Conservation (phyloP, 2,329 filamentous ascomycete genomes). For the Monilinia polystroma region DNA sequence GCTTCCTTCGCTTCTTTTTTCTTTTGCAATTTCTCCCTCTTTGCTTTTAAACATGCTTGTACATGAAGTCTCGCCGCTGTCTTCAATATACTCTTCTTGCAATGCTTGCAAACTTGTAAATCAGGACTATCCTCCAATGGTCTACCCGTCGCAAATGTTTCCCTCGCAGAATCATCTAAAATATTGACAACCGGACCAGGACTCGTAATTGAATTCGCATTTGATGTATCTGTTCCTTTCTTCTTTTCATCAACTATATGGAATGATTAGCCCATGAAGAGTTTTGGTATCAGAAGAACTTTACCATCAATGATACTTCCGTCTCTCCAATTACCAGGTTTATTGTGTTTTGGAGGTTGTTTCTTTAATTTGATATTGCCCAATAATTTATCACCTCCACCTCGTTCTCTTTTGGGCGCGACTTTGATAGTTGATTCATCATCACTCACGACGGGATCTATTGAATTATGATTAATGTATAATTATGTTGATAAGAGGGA, state of each 20-base stretch:
- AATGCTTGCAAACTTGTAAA: constrained; percentile 86
- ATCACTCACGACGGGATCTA: constrained; percentile 41
- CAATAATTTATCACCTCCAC: constrained; percentile 44
- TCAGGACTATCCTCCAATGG: constrained; percentile 79
- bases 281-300: background rate
- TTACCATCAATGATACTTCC: constrained; percentile 60
- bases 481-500: background rate
- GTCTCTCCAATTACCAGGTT: constrained; percentile 71
- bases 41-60: constrained; percentile 73
- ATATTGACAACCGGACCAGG: constrained; percentile 61
- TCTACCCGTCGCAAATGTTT: constrained; percentile 77
- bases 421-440: constrained; percentile 63
- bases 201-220: constrained; percentile 46
- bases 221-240: constrained; percentile 46
- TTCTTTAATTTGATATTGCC: constrained; percentile 64
- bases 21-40: constrained; percentile 40
- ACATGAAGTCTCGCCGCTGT: constrained; percentile 77
- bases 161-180: constrained; percentile 72
- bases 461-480: background rate
- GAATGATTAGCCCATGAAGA: constrained; percentile 13
- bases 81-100: constrained; percentile 82
- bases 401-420: constrained; percentile 50
- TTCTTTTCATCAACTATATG: constrained; percentile 53
- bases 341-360: constrained; percentile 58
- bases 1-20: constrained; percentile 42